These are phyloP conservation scores for Hypericum perforatum DNA, from an alignment of 345 rosid species.

Conservation along the genomic window DNA sequence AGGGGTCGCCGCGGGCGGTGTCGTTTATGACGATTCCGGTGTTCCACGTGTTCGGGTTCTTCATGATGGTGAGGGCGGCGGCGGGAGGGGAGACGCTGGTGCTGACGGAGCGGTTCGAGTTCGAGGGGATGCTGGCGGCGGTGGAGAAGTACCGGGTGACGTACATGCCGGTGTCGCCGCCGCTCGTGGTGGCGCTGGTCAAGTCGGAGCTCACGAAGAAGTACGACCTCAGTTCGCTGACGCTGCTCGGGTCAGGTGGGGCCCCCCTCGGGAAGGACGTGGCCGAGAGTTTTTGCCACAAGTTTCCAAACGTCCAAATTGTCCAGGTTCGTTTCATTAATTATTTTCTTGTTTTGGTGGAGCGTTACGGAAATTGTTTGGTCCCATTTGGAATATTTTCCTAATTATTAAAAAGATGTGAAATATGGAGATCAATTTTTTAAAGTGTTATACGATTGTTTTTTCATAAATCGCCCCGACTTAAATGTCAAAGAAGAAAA, in stretches of 20 bases:
- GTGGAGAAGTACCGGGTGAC: conserved; percentile 47
- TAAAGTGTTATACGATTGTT: no score
- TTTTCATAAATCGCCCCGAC: no score
- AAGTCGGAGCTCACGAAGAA: conserved; percentile 57
- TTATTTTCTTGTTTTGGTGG: not conserved
- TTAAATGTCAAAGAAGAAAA: no score
- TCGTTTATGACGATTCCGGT: conserved; percentile 37
- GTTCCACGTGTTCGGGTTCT: conserved; percentile 41
- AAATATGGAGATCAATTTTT: no score
- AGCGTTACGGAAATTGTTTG: not conserved
- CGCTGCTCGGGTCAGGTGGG: conserved; percentile 52
- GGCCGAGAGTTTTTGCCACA: conserved; percentile 49
- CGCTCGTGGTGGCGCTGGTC: conserved; percentile 51
- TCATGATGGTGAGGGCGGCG: conserved; percentile 23
- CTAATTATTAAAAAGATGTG: no score
- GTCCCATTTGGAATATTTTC: not conserved
- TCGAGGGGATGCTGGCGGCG: conserved; percentile 27
- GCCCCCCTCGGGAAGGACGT: conserved; percentile 80
- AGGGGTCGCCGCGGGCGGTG: conserved; percentile 27
- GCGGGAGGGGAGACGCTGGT: conserved; percentile 35
- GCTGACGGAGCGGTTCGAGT: conserved; percentile 37
- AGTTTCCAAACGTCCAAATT: conserved; percentile 63
- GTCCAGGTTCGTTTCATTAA: conserved; percentile 34
- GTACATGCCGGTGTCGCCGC: conserved; percentile 75
- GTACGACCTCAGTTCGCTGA: conserved; percentile 59